Base-by-base conservation (phyloP, 1,284 basidiomycete genomes). In the Golubevia pallescens region DNA sequence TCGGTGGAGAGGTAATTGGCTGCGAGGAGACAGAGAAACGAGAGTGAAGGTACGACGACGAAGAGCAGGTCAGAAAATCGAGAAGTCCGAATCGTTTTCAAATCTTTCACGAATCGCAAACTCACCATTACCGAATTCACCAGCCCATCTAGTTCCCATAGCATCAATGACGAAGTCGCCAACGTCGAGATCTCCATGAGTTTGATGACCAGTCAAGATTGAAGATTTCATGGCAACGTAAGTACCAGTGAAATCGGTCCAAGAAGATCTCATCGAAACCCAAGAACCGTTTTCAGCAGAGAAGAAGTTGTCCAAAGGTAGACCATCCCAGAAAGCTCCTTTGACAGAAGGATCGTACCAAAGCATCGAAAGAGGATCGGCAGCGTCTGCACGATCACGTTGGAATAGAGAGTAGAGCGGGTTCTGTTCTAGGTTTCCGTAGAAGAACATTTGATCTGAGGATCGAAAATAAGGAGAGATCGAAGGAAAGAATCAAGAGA, bases 281-380 rank as follows among this genome's bases (percentile, higher is more conserved):
- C 82, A 85, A 59, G 66, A 66, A 19, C 78, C 76, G 42, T 63
- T 48, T 10, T 21, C 24, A 63, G 74, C 61, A 59, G 68, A 64
- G 59, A 85, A 85, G 70, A 55, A 80, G 56, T 67, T 59, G 74
- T 85, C 82, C 32, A 85, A 74, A 3, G 79, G 42, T 13, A 81
- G 71, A 14, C 80, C 80, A 64, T 81, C 82, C 76, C 73, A 85
- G 74, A 72, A 85, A 21, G 69, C 74, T 54, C 82, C 82, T 51
- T 66, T 77, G 64, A 66, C 65, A 19, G 70, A 61, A 5, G 78
- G 66, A 57, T 85, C 78, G 70, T 85, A 85, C 81, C 81, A 85
- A 75, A 85, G 82, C 81, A 85, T 82, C 70, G 74, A 77, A 53
- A 85, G 74, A 1, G 82, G 82, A 64, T 85, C 82, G 14, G 78